A percentile compares a stretch with the other conserved stretches of the same genome.
Conservation (phyloP, 129 eudicot genomes). For the Artemisia argyi region DNA sequence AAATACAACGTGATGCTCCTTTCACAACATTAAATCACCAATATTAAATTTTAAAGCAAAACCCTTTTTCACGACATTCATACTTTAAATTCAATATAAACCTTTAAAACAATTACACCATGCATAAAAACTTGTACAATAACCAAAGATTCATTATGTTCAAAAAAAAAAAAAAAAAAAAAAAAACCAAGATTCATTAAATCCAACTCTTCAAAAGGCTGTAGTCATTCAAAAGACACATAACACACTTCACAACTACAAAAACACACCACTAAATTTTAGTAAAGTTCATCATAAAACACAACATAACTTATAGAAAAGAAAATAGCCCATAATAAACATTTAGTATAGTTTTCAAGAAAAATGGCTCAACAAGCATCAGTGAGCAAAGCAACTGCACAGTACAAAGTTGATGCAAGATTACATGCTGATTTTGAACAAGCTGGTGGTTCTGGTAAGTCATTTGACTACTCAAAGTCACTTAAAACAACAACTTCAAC, state of each 20-base stretch:
- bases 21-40: background rate
- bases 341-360: background rate
- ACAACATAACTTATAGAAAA: background rate
- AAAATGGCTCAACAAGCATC: conserved; percentile 7
- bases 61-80: conserved; percentile 1
- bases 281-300: conserved; percentile 3
- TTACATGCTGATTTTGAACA: conserved; percentile 81
- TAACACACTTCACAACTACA: conserved; percentile 21
- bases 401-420: conserved; percentile 70
- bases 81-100: background rate
- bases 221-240: background rate
- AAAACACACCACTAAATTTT: conserved; percentile 9
- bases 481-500: conserved; percentile 46
- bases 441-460: conserved; percentile 67
- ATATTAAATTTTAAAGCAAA: conserved; percentile 6
- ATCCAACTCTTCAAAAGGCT: background rate
- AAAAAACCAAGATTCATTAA: conserved; percentile 3
- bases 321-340: background rate
- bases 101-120: background rate
- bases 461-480: conserved; percentile 76
- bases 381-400: conserved; percentile 75
- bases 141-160: conserved; percentile 3
- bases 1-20: conserved; percentile 35
- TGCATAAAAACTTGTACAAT: conserved; percentile 19
- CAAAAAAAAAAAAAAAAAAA: no score